phyloP scores from a whole-genome alignment of 208 protist genomes.

The Novymonas esmeraldas region DNA sequence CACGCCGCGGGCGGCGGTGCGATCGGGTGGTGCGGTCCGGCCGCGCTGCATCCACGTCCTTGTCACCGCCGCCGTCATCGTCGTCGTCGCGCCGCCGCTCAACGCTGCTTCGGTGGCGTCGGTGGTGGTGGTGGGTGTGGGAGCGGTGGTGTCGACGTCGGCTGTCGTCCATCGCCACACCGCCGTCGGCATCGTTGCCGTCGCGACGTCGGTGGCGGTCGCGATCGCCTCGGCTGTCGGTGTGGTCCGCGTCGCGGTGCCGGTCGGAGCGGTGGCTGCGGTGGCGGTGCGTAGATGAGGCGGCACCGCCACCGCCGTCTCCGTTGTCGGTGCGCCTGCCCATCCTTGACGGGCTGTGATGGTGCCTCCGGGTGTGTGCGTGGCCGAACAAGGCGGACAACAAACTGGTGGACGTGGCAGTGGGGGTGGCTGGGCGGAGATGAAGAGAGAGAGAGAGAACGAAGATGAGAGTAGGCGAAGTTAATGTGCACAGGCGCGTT shows the following conservation, averaged over 20 bases:
- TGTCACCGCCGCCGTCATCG: background rate
- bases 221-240: background rate
- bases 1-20: conserved; percentile 11
- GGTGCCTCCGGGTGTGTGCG: too few relatives aligned
- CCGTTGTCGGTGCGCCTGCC: conserved; percentile 16
- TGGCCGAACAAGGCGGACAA: too few relatives aligned
- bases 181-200: background rate
- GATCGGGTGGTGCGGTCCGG: conserved; percentile 1
- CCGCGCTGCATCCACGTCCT: background rate
- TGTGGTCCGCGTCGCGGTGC: background rate
- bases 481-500: too few relatives aligned
- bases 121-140: conserved; percentile 1
- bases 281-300: conserved; percentile 4
- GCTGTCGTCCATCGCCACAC: background rate
- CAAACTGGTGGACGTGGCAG: background rate
- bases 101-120: background rate
- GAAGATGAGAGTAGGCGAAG: background rate
- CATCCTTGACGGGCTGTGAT: background rate
- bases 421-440: background rate
- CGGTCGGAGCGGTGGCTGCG: conserved; percentile 8
- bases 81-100: background rate
- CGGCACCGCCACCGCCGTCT: conserved; percentile 1
- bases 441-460: background rate
- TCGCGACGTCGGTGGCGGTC: conserved; percentile 6
- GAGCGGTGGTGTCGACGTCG: conserved; percentile 8